phyloP scores from a whole-genome alignment of 2,329 filamentous ascomycete genomes.

The Pestalotiopsis sp. region DNA sequence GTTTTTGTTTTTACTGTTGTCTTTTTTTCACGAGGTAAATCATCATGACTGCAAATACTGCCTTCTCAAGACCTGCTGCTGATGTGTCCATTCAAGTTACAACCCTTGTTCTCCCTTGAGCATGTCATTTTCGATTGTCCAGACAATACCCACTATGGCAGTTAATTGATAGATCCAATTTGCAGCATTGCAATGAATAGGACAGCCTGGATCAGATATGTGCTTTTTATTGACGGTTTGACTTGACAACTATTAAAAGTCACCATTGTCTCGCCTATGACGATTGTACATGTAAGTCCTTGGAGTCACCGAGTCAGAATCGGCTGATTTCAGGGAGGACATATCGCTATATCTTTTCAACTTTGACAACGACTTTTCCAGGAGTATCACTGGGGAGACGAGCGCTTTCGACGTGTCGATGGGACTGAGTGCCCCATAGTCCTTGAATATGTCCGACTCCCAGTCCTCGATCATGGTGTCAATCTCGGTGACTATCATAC shows the following conservation, averaged over 20 bases:
- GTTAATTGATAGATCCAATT: background rate
- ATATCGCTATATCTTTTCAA: background rate
- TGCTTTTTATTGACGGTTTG: background rate
- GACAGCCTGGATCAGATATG: background rate
- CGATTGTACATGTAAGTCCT: constrained; percentile 5
- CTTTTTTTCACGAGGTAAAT: background rate
- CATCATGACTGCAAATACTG: background rate
- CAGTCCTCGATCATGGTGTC: background rate
- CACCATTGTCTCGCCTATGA: constrained; percentile 1
- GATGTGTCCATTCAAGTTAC: background rate
- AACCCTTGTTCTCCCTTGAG: background rate
- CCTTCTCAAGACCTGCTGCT: background rate
- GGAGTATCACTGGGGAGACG: background rate
- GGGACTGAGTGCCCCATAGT: background rate
- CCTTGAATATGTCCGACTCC: constrained; percentile 7
- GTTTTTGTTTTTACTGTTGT: background rate
- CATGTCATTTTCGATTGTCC: background rate
- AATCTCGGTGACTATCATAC: background rate
- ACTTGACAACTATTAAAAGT: background rate
- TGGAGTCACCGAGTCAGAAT: background rate
- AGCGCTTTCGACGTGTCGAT: background rate
- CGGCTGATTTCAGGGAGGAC: background rate
- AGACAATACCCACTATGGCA: background rate
- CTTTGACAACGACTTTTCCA: background rate
- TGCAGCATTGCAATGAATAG: background rate